phyloP scores from a whole-genome alignment of 2,329 filamentous ascomycete species.

The Penicillium decumbens region DNA sequence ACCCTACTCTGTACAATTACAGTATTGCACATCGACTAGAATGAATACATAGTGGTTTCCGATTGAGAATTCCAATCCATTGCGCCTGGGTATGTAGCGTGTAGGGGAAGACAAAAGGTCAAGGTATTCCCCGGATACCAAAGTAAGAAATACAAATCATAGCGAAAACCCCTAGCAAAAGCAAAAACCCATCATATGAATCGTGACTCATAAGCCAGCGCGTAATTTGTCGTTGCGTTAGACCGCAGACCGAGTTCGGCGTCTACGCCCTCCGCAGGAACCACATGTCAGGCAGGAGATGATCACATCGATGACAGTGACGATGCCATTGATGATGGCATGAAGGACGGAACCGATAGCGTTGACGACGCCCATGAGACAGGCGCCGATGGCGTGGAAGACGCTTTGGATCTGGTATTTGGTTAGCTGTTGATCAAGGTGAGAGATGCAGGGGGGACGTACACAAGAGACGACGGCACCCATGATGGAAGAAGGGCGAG shows the following conservation, averaged over 20 bases:
- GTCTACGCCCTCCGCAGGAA: conserved; percentile 31
- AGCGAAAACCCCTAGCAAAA: not conserved
- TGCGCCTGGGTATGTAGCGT: conserved; percentile 15
- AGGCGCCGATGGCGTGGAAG: conserved; percentile 60
- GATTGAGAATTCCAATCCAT: not conserved
- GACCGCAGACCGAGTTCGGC: conserved; percentile 23
- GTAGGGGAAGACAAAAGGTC: not conserved
- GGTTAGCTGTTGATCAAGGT: conserved; percentile 19
- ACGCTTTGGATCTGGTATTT: conserved; percentile 52
- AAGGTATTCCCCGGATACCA: not conserved
- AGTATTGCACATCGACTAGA: not conserved
- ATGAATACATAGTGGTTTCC: not conserved
- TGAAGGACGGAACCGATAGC: conserved; percentile 61
- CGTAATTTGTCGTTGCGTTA: conserved; percentile 3
- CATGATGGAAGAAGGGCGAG: conserved; percentile 52
- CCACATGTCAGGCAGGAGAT: conserved; percentile 59
- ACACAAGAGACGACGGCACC: conserved; percentile 80
- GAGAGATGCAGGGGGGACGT: conserved; percentile 43
- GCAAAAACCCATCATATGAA: not conserved
- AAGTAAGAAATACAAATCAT: not conserved
- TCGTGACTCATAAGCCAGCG: not conserved
- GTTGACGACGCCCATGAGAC: conserved; percentile 64
- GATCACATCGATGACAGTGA: conserved; percentile 61
- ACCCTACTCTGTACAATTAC: not conserved
- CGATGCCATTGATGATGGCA: conserved; percentile 64